Evolutionary conservation across 768 basidiomycete genomes (phyloP).

Genomic region (Phanerodontia chrysosporium): DNA sequence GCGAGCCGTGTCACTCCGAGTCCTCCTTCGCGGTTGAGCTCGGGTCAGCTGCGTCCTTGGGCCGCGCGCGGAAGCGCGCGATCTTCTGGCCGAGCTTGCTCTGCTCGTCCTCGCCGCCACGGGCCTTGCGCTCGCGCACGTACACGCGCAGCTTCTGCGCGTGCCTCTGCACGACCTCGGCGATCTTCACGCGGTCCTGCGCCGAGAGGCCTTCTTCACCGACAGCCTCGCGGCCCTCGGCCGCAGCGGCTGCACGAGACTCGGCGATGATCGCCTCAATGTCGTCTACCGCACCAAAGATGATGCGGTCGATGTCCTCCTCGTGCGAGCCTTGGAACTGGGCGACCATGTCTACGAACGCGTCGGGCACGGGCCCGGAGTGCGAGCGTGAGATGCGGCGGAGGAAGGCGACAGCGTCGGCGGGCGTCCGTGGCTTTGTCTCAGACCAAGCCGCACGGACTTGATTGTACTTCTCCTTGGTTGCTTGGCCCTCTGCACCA

Average conservation of each 20-base stretch:
- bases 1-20: neutral
- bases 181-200: conserved; percentile 17
- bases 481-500: conserved; percentile 32
- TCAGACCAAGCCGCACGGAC: conserved; percentile 21
- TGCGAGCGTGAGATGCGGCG: conserved; percentile 38
- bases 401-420: conserved; percentile 32
- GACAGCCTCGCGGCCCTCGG: conserved; percentile 20
- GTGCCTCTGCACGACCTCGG: conserved; percentile 21
- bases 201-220: conserved; percentile 26
- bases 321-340: conserved; percentile 33
- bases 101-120: neutral
- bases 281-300: conserved; percentile 33
- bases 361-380: conserved; percentile 37
- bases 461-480: conserved; percentile 21
- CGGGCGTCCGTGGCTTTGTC: conserved; percentile 23
- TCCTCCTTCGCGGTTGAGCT: neutral
- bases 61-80: neutral
- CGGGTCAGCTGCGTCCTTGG: neutral
- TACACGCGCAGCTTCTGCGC: conserved; percentile 14
- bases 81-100: neutral
- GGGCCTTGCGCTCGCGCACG: conserved; percentile 8
- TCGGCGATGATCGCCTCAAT: conserved; percentile 28
- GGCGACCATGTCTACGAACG: conserved; percentile 38
- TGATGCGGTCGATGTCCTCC: conserved; percentile 36
- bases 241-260: conserved; percentile 24